phyloP scores from a whole-genome alignment of 495 filamentous ascomycete genomes.

The Neurospora tetrasperma region DNA sequence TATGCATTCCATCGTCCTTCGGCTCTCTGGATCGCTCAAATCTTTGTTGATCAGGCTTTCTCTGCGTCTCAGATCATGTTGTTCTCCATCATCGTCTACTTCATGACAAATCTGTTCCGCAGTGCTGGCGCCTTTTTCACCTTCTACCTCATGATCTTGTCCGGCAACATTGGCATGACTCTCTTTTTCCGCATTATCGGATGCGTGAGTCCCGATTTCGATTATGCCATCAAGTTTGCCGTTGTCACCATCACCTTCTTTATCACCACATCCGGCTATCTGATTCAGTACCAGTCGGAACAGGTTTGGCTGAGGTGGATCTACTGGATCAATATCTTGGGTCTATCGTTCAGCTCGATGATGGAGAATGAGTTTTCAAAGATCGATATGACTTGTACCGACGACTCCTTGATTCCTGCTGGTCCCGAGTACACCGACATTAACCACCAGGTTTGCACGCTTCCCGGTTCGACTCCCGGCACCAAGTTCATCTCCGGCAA shows the following conservation, averaged over 20 bases:
- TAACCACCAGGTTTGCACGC: slow-evolving; percentile 63
- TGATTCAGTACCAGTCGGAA: slow-evolving; percentile 60
- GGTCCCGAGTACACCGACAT: slow-evolving; percentile 56
- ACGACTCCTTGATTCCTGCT: slow-evolving; percentile 53
- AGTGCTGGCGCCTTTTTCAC: slow-evolving; percentile 68
- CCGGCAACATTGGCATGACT: slow-evolving; percentile 66
- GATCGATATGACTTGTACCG: slow-evolving; percentile 52
- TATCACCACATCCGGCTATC: slow-evolving; percentile 68
- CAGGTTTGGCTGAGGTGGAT: slow-evolving; percentile 74
- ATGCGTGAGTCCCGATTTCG: slow-evolving; percentile 72
- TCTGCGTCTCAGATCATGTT: slow-evolving; percentile 54
- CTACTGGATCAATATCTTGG: slow-evolving; percentile 70
- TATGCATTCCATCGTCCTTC: slow-evolving; percentile 73
- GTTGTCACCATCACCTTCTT: slow-evolving; percentile 67
- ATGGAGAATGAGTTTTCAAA: slow-evolving; percentile 77
- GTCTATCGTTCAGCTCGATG: slow-evolving; percentile 59
- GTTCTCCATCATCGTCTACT: slow-evolving; percentile 71
- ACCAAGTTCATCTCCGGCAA: slow-evolving; percentile 46
- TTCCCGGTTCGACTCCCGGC: slow-evolving; percentile 56
- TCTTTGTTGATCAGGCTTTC: slow-evolving; percentile 67
- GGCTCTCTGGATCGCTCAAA: slow-evolving; percentile 71
- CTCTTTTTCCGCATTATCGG: slow-evolving; percentile 71
- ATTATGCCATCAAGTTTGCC: slow-evolving; percentile 75
- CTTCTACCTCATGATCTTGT: slow-evolving; percentile 61
- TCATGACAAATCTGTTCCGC: slow-evolving; percentile 58